Conservation (phyloP, 768 basidiomycete species). For the Lanmaoa rubissima region DNA sequence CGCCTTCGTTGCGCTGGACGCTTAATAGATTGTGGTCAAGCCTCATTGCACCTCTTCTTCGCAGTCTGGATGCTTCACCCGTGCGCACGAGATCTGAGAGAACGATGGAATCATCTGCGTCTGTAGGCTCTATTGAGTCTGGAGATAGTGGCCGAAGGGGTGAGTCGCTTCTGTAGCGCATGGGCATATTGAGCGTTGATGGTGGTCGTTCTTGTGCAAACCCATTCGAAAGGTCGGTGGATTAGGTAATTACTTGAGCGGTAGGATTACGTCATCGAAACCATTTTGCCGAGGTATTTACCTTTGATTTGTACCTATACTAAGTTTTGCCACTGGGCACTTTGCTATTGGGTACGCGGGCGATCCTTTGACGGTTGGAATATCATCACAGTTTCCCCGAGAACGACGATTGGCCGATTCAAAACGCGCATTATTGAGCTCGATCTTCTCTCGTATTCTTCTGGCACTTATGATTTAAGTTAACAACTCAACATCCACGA, state of each 20-base stretch:
- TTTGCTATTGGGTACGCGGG: no score
- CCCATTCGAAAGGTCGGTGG: background rate
- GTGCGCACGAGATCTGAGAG: slow-evolving; percentile 73
- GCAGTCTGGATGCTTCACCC: slow-evolving; percentile 69
- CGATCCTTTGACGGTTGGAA: no score
- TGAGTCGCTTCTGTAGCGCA: slow-evolving; percentile 28
- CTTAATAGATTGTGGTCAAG: slow-evolving; percentile 44
- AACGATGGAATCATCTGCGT: slow-evolving; percentile 66
- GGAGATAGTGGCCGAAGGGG: slow-evolving; percentile 7
- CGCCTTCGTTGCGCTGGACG: slow-evolving; percentile 29
- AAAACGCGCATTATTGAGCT: no score
- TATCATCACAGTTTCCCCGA: no score
- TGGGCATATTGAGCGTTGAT: slow-evolving; percentile 27
- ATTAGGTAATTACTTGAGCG: slow-evolving; percentile 9
- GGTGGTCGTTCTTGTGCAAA: slow-evolving; percentile 23
- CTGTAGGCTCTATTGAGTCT: slow-evolving; percentile 36
- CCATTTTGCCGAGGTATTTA: no score
- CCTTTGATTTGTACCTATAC: no score
- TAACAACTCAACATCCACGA: no score
- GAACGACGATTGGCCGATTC: no score
- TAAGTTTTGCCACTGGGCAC: no score
- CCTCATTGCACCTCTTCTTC: slow-evolving; percentile 72
- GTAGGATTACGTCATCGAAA: slow-evolving; percentile 8
- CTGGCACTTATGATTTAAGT: slow-evolving; percentile 15
- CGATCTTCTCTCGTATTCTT: no score